Evolutionary conservation across 495 filamentous ascomycete genomes (phyloP).

Genomic region (Penicillium verhagenii): DNA sequence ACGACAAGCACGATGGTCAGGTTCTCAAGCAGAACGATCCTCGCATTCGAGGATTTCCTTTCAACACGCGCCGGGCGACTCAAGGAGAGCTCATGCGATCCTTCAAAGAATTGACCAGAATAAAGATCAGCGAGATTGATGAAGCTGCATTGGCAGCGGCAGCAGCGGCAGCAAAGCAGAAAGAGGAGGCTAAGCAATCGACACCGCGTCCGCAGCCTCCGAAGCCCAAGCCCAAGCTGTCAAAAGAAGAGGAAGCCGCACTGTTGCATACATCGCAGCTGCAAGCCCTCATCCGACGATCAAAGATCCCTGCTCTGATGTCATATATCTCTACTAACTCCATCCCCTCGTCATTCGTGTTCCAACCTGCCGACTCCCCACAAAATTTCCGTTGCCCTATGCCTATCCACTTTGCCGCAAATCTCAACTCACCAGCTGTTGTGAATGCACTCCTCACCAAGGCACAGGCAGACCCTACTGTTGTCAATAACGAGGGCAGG

Average conservation of each 20-base stretch:
- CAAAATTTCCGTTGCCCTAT: constrained; percentile 84
- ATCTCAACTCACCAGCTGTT: constrained; percentile 69
- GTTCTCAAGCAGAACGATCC: constrained; percentile 78
- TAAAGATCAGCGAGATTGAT: constrained; percentile 77
- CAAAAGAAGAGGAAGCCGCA: constrained; percentile 79
- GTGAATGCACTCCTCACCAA: constrained; percentile 75
- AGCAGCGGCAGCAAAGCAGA: constrained; percentile 31
- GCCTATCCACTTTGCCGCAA: constrained; percentile 80
- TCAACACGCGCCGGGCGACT: constrained; percentile 90
- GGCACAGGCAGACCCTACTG: constrained; percentile 69
- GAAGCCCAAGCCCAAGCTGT: constrained; percentile 58
- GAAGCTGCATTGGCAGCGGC: constrained; percentile 54
- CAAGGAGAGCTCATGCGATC: constrained; percentile 90
- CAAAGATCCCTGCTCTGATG: constrained; percentile 82
- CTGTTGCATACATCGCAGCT: constrained; percentile 82
- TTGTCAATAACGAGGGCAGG: constrained; percentile 62
- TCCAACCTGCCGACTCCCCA: constrained; percentile 64
- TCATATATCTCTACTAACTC: constrained; percentile 76
- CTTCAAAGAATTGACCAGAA: constrained; percentile 87
- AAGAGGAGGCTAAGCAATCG: constrained; percentile 35
- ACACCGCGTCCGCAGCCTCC: constrained; percentile 47
- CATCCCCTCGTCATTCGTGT: constrained; percentile 66
- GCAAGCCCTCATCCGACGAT: constrained; percentile 82
- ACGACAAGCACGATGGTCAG: constrained; percentile 87
- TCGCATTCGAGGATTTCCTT: constrained; percentile 86